Evolutionary conservation across 441 rosid species (phyloP).

Genomic region (Syzygium syzygioides): DNA sequence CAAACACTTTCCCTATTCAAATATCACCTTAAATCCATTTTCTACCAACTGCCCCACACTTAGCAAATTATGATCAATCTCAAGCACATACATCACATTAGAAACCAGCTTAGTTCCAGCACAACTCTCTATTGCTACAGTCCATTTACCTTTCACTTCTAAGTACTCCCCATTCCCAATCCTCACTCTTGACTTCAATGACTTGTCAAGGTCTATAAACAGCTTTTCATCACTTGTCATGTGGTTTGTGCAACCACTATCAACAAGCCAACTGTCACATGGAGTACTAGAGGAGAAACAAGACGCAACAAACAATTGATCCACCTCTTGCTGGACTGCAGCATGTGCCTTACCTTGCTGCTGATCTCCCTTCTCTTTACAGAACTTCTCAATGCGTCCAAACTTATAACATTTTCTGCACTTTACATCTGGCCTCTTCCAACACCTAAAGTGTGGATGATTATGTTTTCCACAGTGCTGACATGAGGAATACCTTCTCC

Average conservation of each 20-base stretch:
- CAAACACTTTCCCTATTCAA: neutral
- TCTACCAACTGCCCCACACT: slow-evolving; percentile 1
- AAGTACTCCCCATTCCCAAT: slow-evolving; percentile 1
- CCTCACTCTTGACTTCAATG: neutral
- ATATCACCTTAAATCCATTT: neutral
- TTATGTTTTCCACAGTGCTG: too few species aligned
- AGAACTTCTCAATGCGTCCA: neutral
- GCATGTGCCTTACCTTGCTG: neutral
- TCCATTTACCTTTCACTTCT: neutral
- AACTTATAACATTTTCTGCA: too few species aligned
- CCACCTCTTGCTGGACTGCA: too few species aligned
- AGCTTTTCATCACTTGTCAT: neutral
- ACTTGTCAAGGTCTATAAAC: neutral
- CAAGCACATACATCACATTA: neutral
- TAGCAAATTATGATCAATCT: slow-evolving; percentile 1
- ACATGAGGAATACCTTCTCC: too few species aligned
- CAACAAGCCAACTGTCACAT: too few species aligned
- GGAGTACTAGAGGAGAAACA: too few species aligned
- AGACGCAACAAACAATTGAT: too few species aligned
- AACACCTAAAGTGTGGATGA: too few species aligned
- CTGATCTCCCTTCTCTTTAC: neutral
- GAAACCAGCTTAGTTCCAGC: neutral
- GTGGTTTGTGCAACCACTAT: too few species aligned
- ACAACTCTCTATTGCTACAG: neutral
- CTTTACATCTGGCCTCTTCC: too few species aligned